Conservation (phyloP, 345 rosid genomes). For the Eucalyptus marginata region DNA sequence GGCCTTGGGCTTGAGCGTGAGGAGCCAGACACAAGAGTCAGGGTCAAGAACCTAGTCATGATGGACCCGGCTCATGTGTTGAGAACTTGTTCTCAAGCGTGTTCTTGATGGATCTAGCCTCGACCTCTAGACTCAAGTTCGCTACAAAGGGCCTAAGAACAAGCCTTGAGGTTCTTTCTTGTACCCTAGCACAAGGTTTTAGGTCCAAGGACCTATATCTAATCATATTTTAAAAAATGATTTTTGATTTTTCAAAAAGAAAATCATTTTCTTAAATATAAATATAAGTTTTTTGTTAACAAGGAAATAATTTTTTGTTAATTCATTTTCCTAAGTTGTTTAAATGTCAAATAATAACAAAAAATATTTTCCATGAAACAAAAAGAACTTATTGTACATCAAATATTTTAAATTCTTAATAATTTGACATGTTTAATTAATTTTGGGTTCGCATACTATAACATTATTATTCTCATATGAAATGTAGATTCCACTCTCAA, state of each 20-base stretch:
- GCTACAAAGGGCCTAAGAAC: not conserved
- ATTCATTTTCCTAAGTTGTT: no score
- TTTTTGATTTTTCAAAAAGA: no score
- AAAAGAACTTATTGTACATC: not conserved
- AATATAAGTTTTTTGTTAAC: not conserved
- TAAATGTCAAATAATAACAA: not conserved
- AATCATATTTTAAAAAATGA: no score
- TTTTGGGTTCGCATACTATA: not conserved
- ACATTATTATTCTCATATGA: not conserved
- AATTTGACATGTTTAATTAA: not conserved
- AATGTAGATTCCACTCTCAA: not conserved
- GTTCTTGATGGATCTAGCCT: no score
- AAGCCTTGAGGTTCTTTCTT: not conserved
- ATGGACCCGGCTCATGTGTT: no score
- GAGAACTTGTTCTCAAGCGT: rapidly evolving
- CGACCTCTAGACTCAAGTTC: not conserved
- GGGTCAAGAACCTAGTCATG: not conserved
- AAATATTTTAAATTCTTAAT: not conserved
- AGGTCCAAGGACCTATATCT: not conserved
- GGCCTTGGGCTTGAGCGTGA: not conserved
- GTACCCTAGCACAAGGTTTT: not conserved
- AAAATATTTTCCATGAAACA: rapidly evolving
- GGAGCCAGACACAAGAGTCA: not conserved
- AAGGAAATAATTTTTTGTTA: no score
- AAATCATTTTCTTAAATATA: not conserved